These are phyloP conservation scores for Globisporangium paroecandrum DNA, from an alignment of 352 stramenopile species.

Conservation along the genomic window DNA sequence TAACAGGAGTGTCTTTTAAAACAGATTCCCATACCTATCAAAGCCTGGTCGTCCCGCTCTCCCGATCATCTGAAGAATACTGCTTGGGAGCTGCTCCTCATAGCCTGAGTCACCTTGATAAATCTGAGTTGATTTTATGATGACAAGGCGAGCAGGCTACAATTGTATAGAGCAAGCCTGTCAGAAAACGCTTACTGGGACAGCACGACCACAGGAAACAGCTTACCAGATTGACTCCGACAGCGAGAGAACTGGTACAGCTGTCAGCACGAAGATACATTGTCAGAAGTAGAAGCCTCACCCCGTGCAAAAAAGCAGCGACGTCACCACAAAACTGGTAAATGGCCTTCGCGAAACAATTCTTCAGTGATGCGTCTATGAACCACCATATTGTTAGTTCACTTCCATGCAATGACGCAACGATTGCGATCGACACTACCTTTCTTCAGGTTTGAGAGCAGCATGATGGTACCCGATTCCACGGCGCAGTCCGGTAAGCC, in stretches of 20 bases:
- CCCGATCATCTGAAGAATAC: slow-evolving; percentile 42
- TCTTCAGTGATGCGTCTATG: slow-evolving; percentile 26
- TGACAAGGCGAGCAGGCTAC: slow-evolving; percentile 37
- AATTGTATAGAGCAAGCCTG: not conserved
- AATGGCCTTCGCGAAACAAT: slow-evolving; percentile 25
- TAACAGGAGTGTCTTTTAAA: not conserved
- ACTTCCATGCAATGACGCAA: not conserved
- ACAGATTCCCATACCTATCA: slow-evolving; percentile 24
- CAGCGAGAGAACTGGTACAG: slow-evolving; percentile 36
- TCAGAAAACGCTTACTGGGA: not conserved
- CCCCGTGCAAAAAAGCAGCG: not conserved
- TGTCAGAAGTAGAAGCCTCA: not conserved
- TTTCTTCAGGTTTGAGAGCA: slow-evolving; percentile 23
- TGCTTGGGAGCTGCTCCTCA: slow-evolving; percentile 23
- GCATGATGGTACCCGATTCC: slow-evolving; percentile 43
- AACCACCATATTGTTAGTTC: not conserved
- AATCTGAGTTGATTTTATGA: slow-evolving; percentile 36
- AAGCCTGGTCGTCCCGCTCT: slow-evolving; percentile 31
- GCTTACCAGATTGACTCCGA: slow-evolving; percentile 43
- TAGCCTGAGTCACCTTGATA: slow-evolving; percentile 31
- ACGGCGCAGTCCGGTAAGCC: slow-evolving; percentile 9
- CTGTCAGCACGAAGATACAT: slow-evolving; percentile 11
- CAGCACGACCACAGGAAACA: not conserved
- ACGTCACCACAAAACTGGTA: slow-evolving; percentile 35
- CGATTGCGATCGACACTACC: slow-evolving; percentile 12